Conservation (phyloP, 1,284 basidiomycete genomes). For the Rhodotorula sp. region DNA sequence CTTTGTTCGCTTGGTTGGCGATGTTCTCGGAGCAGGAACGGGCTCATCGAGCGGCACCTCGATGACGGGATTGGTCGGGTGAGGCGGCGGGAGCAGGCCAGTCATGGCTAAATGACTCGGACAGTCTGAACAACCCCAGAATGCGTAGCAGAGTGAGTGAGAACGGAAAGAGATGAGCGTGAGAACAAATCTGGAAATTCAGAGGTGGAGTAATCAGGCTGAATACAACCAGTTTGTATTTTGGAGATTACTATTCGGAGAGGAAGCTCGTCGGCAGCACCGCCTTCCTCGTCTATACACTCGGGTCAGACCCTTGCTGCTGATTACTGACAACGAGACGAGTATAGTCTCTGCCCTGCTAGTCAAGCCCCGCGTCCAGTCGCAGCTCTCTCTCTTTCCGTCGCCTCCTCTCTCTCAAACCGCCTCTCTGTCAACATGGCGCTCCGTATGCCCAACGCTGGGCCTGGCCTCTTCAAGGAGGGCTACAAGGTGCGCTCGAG, state of each 20-base stretch:
- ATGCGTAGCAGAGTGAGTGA: no score
- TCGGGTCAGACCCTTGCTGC: no score
- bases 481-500: slow-evolving; percentile 37
- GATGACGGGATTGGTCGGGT: slow-evolving; percentile 19
- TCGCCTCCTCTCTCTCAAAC: background rate
- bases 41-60: slow-evolving; percentile 18
- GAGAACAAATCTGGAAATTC: background rate
- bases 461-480: slow-evolving; percentile 44
- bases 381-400: background rate
- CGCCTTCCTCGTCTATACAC: no score
- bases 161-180: background rate
- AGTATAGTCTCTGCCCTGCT: no score
- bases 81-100: background rate
- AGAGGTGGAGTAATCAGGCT: no score
- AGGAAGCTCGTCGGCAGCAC: no score
- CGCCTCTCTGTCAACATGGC: slow-evolving; percentile 14
- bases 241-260: no score
- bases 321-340: no score
- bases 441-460: slow-evolving; percentile 30
- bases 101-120: background rate
- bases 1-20: slow-evolving; percentile 4
- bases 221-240: no score
- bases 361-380: no score
- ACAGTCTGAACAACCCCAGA: background rate
- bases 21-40: background rate